Base-by-base conservation (phyloP, 2,329 filamentous ascomycete species). In the Golovinomyces cichoracearum region DNA sequence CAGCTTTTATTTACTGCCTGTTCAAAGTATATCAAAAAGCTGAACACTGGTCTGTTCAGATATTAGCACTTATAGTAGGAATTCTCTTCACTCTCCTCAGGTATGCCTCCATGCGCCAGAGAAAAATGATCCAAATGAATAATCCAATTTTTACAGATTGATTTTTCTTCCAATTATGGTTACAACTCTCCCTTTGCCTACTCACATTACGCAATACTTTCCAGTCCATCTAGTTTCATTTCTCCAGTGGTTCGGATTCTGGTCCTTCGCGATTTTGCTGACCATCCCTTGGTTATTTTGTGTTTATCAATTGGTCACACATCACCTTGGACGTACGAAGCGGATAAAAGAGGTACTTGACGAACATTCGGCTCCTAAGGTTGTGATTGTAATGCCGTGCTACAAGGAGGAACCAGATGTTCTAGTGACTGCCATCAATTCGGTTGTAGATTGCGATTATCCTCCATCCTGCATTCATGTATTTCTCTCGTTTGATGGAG, bases 211-310 rank as follows among this genome's bases (percentile, higher is more conserved):
- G 6, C 68, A 73, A 51, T 72, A 81, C 56, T 92, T 88, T 65
- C 86, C 88, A 0, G 49, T 61, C 2, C 48, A 63, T 1, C 73
- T 90, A 68, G 80, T 90, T 37, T 63, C 61, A 1, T 70, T 81
- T 44, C 70, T 95, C 13, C 86, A 94, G 61, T 92, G 84, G 81
- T 93, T 95, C 59, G 86, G 85, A 3, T 95, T 95, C 63, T 94
- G 83, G 78, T 78, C 80, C 25, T 95, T 95, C 56, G 80, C 86
- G 0, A 74, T 76, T 53, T 74, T 95, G 9, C 66, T 98, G 50
- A 84, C 81, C 0, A 69, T 93, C 1, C 90, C 90, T 0, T 94
- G 85, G 84, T 71, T 93, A 3, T 82, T 94, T 59, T 94, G 86
- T 63, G 73, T 95, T 49, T 93, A 92, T 60, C 81, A 92, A 58